phyloP scores from a whole-genome alignment of 345 rosid genomes.

The Salix exigua region DNA sequence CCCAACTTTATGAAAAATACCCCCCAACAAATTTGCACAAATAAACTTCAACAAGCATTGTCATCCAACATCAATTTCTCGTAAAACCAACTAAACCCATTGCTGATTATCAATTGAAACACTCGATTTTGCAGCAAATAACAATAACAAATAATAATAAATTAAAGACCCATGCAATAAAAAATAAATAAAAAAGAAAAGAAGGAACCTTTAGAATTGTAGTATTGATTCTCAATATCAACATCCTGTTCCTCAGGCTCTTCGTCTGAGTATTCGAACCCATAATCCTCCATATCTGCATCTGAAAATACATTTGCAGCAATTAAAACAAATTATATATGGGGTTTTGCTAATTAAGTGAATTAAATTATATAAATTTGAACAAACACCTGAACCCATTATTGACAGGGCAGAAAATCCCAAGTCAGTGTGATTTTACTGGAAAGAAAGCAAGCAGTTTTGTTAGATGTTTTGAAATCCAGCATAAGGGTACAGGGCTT shows the following conservation, averaged over 20 bases:
- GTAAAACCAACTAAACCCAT: not conserved
- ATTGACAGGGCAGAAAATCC: not conserved
- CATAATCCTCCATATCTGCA: constrained; percentile 99
- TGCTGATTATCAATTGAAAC: not conserved
- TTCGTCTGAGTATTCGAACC: constrained; percentile 95
- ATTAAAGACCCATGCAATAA: not conserved
- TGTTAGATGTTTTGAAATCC: not conserved
- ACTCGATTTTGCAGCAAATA: not conserved
- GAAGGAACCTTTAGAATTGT: constrained; percentile 74
- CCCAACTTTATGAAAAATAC: not conserved
- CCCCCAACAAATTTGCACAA: not conserved
- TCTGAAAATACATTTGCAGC: constrained; percentile 37
- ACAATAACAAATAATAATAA: not conserved
- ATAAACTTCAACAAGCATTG: not conserved
- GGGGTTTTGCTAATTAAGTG: not conserved
- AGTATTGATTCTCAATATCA: constrained; percentile 95
- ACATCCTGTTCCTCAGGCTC: constrained; percentile 98
- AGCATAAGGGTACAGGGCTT: not conserved
- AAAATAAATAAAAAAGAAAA: not conserved
- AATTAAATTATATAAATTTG: not conserved
- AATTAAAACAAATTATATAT: not conserved
- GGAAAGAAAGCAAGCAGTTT: not conserved
- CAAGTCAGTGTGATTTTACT: not conserved
- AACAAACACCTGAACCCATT: not conserved
- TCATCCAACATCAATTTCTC: not conserved